These are phyloP conservation scores for Phytophthora ohioensis DNA, from an alignment of 352 stramenopile genomes.

Conservation along the genomic window DNA sequence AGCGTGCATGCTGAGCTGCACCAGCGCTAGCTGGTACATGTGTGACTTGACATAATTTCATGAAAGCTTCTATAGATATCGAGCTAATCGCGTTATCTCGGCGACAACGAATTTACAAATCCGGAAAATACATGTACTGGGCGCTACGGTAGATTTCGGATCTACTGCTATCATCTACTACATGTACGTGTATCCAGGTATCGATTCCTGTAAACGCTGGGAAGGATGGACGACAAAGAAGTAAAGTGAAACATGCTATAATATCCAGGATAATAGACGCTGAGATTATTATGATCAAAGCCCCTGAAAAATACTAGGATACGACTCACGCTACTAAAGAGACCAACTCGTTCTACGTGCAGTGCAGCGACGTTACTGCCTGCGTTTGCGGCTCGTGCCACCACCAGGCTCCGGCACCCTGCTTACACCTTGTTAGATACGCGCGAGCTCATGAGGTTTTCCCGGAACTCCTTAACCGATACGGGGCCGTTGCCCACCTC, in stretches of 20 bases:
- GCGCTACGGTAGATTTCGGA: no score
- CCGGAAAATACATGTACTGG: no score
- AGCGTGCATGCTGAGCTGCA: no score
- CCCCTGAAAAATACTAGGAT: slow-evolving; percentile 12
- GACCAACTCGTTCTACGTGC: slow-evolving; percentile 19
- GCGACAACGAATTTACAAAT: no score
- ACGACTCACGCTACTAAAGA: slow-evolving; percentile 19
- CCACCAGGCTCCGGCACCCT: slow-evolving; percentile 1
- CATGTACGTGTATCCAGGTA: no score
- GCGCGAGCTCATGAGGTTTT: slow-evolving; percentile 48
- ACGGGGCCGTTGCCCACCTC: slow-evolving; percentile 23
- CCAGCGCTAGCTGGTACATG: no score
- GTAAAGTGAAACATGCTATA: neutral
- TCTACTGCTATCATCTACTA: no score
- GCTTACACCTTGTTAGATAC: slow-evolving; percentile 35
- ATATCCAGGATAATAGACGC: slow-evolving; percentile 6
- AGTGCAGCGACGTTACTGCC: slow-evolving; percentile 3
- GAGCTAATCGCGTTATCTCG: no score
- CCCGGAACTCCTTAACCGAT: slow-evolving; percentile 49
- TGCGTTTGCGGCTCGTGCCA: slow-evolving; percentile 3
- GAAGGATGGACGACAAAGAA: neutral
- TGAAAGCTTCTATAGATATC: no score
- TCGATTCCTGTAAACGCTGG: no score
- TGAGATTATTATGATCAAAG: slow-evolving; percentile 14
- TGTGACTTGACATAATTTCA: no score